Percentiles rank a stretch among this genome's conserved stretches.
Conservation (phyloP, 169 alveolate genomes). For the Theileria orientalis region DNA sequence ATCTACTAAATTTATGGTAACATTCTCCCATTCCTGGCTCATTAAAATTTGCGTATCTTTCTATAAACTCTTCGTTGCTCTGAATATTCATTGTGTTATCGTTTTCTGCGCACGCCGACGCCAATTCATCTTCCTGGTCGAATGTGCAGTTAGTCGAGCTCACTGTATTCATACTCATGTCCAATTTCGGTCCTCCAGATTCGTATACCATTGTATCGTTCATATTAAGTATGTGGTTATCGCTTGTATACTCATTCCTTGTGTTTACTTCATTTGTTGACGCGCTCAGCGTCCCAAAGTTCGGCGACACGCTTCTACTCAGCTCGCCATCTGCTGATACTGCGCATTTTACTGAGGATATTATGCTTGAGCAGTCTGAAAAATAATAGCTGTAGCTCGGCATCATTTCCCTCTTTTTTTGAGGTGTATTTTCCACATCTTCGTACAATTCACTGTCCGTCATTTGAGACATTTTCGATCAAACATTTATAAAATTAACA, state of each 20-base stretch:
- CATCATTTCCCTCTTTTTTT: constrained; percentile 25
- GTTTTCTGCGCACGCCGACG: constrained; percentile 28
- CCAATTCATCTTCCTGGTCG: constrained; percentile 56
- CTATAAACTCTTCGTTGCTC: constrained; percentile 5
- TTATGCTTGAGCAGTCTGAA: constrained; percentile 49
- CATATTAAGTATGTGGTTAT: background rate
- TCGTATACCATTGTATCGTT: background rate
- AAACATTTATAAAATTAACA: background rate
- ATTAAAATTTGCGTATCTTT: background rate
- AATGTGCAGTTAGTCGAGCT: background rate
- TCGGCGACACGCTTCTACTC: constrained; percentile 55
- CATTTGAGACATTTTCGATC: background rate
- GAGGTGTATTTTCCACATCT: background rate
- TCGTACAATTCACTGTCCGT: constrained; percentile 6
- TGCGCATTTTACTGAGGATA: constrained; percentile 39
- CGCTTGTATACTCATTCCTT: background rate
- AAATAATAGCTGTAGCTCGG: constrained; percentile 61
- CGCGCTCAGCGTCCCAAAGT: constrained; percentile 27
- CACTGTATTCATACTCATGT: background rate
- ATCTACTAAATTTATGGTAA: constrained; percentile 25
- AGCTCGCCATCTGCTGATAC: constrained; percentile 53
- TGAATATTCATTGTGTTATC: background rate
- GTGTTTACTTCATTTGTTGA: background rate
- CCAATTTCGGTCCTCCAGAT: background rate
- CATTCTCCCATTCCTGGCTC: constrained; percentile 8